Evolutionary conservation across 2,329 filamentous ascomycete genomes (phyloP).

Genomic region (Fusarium verrucosum): DNA sequence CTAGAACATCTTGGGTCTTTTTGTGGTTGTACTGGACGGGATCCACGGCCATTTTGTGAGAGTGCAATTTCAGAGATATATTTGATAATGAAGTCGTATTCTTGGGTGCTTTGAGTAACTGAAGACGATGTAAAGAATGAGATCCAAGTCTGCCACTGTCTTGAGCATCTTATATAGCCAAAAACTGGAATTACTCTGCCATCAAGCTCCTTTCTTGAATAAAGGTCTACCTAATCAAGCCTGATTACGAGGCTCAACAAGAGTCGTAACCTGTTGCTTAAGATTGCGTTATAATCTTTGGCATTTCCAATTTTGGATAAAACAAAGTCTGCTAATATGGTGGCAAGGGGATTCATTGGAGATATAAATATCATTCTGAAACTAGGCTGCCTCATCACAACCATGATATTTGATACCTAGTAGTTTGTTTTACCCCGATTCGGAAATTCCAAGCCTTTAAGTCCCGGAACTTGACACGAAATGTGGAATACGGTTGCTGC

Average conservation of each 20-base stretch:
- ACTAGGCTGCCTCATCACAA: not conserved
- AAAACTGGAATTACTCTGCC: fast-evolving
- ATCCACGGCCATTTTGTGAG: not conserved
- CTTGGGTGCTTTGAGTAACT: not conserved
- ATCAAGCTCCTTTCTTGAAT: not conserved
- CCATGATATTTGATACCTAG: not conserved
- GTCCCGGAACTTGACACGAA: not conserved
- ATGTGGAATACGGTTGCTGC: not conserved
- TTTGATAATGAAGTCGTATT: not conserved
- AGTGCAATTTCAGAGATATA: not conserved
- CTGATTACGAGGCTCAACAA: not conserved
- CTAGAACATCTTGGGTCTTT: not conserved
- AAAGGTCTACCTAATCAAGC: not conserved
- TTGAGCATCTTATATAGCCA: not conserved
- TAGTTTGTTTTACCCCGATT: not conserved
- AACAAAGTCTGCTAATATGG: not conserved
- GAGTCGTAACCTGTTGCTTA: not conserved
- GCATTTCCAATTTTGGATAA: not conserved
- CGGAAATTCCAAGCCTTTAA: not conserved
- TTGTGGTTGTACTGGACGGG: not conserved
- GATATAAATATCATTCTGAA: not conserved
- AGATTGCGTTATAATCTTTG: not conserved
- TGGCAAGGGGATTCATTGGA: not conserved
- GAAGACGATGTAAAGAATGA: not conserved
- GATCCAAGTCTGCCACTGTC: fast-evolving